Conservation (phyloP, 2,329 filamentous ascomycete genomes). For the Curvularia eragrostidis region DNA sequence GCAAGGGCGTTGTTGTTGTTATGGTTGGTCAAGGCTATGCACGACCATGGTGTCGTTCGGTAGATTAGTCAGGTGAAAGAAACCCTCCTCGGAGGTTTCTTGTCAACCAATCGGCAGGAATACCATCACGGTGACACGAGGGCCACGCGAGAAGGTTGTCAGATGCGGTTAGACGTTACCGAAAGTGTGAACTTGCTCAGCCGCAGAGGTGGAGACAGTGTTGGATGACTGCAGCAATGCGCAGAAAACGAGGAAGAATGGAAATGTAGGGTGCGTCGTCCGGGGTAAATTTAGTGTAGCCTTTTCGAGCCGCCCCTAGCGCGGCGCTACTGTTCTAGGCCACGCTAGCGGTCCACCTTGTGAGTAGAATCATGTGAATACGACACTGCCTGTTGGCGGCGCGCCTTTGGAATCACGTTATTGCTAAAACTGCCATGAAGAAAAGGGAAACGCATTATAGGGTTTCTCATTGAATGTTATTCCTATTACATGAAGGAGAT, state of each 20-base stretch:
- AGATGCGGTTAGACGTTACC: background rate
- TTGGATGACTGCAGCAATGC: too few relatives aligned
- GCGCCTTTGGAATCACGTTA: too few relatives aligned
- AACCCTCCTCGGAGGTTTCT: background rate
- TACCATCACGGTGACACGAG: background rate
- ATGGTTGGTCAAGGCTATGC: background rate
- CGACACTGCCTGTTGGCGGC: too few relatives aligned
- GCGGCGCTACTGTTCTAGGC: too few relatives aligned
- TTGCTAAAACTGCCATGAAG: too few relatives aligned
- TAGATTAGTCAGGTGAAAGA: background rate
- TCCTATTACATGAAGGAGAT: background rate
- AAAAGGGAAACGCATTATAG: background rate
- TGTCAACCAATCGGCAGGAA: background rate
- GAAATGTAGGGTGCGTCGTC: too few relatives aligned
- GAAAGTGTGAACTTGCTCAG: background rate
- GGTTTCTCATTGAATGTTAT: too few relatives aligned
- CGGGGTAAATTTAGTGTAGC: too few relatives aligned
- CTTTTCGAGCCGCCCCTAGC: too few relatives aligned
- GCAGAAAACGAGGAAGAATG: too few relatives aligned
- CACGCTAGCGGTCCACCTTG: too few relatives aligned
- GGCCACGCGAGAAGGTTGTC: background rate
- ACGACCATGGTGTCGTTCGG: background rate
- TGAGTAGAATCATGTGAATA: too few relatives aligned
- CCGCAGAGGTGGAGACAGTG: background rate
- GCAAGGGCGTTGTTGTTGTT: background rate